phyloP scores from a whole-genome alignment of 805 yeast species.

The Metschnikowia arizonensis region DNA sequence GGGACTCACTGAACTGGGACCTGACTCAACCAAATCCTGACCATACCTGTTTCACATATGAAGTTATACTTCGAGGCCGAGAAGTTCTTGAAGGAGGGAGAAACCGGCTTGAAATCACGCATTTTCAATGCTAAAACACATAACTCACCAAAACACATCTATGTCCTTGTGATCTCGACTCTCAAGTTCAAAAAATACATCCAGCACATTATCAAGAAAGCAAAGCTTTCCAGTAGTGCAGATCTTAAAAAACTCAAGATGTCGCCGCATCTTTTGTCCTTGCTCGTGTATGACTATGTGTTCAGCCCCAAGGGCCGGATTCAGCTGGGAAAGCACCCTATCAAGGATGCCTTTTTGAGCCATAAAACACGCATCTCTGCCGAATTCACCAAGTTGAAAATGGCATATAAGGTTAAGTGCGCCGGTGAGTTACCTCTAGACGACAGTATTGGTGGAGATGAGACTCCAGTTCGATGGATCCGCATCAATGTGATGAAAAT shows the following conservation, averaged over 20 bases:
- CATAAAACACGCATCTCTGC: slow-evolving; percentile 80
- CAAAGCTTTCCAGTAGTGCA: slow-evolving; percentile 55
- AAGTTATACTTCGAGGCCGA: slow-evolving; percentile 44
- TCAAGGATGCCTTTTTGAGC: slow-evolving; percentile 74
- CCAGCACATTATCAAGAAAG: slow-evolving; percentile 55
- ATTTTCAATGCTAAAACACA: slow-evolving; percentile 34
- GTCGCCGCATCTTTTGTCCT: slow-evolving; percentile 50
- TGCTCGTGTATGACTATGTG: slow-evolving; percentile 77
- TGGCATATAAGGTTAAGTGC: slow-evolving; percentile 62
- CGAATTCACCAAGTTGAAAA: slow-evolving; percentile 72
- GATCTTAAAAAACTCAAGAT: slow-evolving; percentile 41
- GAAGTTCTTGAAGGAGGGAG: slow-evolving; percentile 28
- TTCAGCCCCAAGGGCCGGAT: slow-evolving; percentile 74
- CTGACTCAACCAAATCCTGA: no score
- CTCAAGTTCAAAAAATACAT: slow-evolving; percentile 66
- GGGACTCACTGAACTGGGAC: no score
- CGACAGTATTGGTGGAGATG: slow-evolving; percentile 47
- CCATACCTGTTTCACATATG: slow-evolving; percentile 22
- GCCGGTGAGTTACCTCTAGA: slow-evolving; percentile 44
- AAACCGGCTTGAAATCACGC: slow-evolving; percentile 31
- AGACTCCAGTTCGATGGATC: slow-evolving; percentile 78
- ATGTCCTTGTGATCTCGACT: slow-evolving; percentile 78
- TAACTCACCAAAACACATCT: slow-evolving; percentile 75
- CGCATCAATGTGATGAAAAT: slow-evolving; percentile 64
- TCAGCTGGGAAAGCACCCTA: slow-evolving; percentile 83